These are phyloP conservation scores for Skeletonema potamos DNA, from an alignment of 108 stramenopile genomes.

Conservation along the genomic window DNA sequence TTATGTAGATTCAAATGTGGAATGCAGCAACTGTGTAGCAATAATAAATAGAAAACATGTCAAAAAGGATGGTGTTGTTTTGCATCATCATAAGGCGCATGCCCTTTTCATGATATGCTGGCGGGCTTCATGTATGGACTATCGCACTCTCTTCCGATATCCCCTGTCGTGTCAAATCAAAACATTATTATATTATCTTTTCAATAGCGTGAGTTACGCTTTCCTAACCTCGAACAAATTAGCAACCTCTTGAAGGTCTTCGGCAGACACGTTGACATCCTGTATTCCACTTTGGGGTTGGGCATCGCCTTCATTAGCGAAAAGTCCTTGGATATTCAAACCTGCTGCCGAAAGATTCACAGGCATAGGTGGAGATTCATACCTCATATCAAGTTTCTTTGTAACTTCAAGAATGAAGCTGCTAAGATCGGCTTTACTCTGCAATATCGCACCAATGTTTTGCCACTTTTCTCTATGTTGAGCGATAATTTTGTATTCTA, in stretches of 20 bases:
- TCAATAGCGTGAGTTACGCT: not conserved
- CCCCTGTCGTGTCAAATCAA: too few relatives aligned
- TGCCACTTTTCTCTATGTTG: slow-evolving; percentile 60
- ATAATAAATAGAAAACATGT: too few relatives aligned
- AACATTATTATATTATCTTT: not conserved
- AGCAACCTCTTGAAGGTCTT: not conserved
- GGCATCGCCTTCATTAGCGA: not conserved
- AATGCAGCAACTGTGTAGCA: not conserved
- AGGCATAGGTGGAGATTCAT: slow-evolving; percentile 64
- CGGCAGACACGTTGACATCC: not conserved
- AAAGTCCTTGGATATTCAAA: not conserved
- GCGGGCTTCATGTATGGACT: too few relatives aligned
- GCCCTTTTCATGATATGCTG: too few relatives aligned
- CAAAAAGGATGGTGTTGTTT: too few relatives aligned
- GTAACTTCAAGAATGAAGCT: slow-evolving; percentile 63
- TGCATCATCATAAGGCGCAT: too few relatives aligned
- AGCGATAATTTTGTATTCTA: slow-evolving; percentile 53
- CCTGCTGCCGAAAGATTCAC: slow-evolving; percentile 44
- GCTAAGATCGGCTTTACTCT: slow-evolving; percentile 61
- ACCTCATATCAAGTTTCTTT: slow-evolving; percentile 69
- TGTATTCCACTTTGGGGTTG: not conserved
- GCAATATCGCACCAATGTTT: slow-evolving; percentile 52
- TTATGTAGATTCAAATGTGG: not conserved
- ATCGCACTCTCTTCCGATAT: too few relatives aligned
- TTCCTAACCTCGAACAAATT: not conserved